phyloP scores from a whole-genome alignment of 768 basidiomycete species.

The Suillus sp. region DNA sequence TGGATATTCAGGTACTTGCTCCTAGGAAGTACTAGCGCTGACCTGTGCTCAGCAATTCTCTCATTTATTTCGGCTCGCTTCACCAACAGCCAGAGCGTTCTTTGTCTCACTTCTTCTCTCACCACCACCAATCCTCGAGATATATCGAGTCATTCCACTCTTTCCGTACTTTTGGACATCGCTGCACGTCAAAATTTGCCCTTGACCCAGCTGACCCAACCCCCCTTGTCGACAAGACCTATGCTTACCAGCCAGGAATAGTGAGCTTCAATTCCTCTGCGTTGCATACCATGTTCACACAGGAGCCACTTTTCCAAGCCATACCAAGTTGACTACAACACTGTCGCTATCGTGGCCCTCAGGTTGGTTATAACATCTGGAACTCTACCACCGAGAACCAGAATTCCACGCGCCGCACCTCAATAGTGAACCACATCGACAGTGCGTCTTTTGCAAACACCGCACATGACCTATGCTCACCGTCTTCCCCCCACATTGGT shows the following conservation, averaged over 20 bases:
- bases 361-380: slow-evolving; percentile 66
- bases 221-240: no score
- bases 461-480: slow-evolving; percentile 59
- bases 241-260: slow-evolving; percentile 38
- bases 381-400: slow-evolving; percentile 69
- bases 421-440: slow-evolving; percentile 55
- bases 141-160: no score
- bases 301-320: slow-evolving; percentile 38
- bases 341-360: slow-evolving; percentile 53
- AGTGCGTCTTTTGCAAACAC: slow-evolving; percentile 27
- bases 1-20: not conserved
- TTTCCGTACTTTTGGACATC: no score
- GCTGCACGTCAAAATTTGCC: no score
- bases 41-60: no score
- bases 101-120: no score
- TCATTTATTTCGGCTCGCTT: no score
- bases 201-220: no score
- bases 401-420: slow-evolving; percentile 68
- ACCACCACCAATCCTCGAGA: no score
- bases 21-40: no score
- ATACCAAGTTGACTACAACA: slow-evolving; percentile 49
- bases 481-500: slow-evolving; percentile 76
- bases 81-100: no score
- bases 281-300: not conserved
- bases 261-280: slow-evolving; percentile 28